These are phyloP conservation scores for Ogataea populi-albae DNA, from an alignment of 805 yeast species.

Conservation along the genomic window DNA sequence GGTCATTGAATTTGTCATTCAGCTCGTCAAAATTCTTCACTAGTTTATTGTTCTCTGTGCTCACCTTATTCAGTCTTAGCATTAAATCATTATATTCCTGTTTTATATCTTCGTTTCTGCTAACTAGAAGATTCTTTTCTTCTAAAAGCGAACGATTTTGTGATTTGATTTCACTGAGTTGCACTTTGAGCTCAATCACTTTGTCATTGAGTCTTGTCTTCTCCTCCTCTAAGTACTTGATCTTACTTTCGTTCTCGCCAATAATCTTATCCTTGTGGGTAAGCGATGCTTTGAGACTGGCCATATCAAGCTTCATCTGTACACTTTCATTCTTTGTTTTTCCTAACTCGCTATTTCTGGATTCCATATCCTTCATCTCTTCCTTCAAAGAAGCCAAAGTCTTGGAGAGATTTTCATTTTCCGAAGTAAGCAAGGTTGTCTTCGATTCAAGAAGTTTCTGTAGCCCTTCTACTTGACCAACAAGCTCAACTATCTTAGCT, in stretches of 20 bases:
- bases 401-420: constrained; percentile 31
- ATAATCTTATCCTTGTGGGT: constrained; percentile 44
- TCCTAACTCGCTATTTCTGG: constrained; percentile 36
- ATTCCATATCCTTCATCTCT: constrained; percentile 34
- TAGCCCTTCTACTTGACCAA: constrained; percentile 16
- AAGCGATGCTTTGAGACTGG: constrained; percentile 43
- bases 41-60: constrained; percentile 41
- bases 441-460: constrained; percentile 19
- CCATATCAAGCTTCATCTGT: constrained; percentile 47
- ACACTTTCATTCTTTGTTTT: constrained; percentile 40
- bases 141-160: constrained; percentile 35
- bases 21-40: constrained; percentile 39
- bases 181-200: constrained; percentile 39
- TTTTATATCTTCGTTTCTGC: constrained; percentile 40
- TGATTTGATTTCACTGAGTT: constrained; percentile 38
- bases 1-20: constrained; percentile 37
- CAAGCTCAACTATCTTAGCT: constrained; percentile 19
- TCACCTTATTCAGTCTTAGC: constrained; percentile 39
- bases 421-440: constrained; percentile 25
- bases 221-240: constrained; percentile 38
- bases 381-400: constrained; percentile 30
- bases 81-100: constrained; percentile 33
- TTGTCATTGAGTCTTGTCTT: constrained; percentile 38
- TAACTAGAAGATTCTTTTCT: constrained; percentile 39
- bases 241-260: constrained; percentile 35